Evolutionary conservation across 768 basidiomycete species (phyloP), one percentile per base, ranked within the genome.

Genomic region (Kwoniella mangroviensis): DNA sequence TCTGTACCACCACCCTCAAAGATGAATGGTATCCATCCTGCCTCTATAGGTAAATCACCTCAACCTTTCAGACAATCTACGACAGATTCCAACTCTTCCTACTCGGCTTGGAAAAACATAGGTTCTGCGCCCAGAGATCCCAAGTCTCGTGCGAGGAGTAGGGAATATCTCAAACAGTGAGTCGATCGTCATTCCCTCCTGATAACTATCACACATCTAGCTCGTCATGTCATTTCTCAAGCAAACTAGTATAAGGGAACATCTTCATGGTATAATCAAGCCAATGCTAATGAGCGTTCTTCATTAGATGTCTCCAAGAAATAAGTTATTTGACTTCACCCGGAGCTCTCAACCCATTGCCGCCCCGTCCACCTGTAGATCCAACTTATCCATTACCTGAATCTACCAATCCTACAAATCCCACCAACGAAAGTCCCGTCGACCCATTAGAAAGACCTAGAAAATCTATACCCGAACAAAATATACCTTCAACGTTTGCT

Each of bases 151-250:
- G 94, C 95, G 53, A 88, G 93, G 68, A 95, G 93, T 84, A 87
- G 95, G 65, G 97, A 99, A 72, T 99, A 98, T 83, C 87, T 99
- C 75, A 99, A 98, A 84, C 96, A 99, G 90, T 94, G 77, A 79
- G 91, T 87, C 10, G 22, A 63, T 64, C 17, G 22, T 17, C 4
- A 12, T 34, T 1, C 10, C 10, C 11, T 24, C 21, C 28, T 12
- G 15, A 41, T 22, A 34, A 13, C 2, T 49, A 13, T 49, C 49
- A 51, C 34, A 34, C 34, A 34, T 7, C 34, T 6, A 34, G 9
- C 34, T 34, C 6, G 34, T 34, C 34, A 34, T 34, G 4, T 7
- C 34, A 7, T 7, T 4, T 7, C 9, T 6, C 4, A 5, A 7
- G 6, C 34, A 7, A 34, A 7, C 34, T 34, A 34, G 34, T 34